Evolutionary conservation across 176 grass and related monocot genomes (phyloP), one percentile per base, ranked within the genome.

Genomic region (Avena atlantica): DNA sequence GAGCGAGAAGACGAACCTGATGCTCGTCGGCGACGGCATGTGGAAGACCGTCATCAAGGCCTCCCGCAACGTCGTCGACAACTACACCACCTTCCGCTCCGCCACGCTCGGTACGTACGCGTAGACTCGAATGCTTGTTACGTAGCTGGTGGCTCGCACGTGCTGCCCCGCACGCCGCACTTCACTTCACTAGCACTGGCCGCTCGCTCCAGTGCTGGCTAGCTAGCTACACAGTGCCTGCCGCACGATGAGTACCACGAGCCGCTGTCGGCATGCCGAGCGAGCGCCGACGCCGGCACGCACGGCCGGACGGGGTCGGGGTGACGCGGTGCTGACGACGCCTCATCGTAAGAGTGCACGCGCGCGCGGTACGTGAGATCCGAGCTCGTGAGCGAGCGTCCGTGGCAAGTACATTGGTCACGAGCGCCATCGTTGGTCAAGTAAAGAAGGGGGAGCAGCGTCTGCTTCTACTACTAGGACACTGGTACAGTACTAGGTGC

Each of bases 51-150:
- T 94, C 11, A 95, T 97, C 79, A 97, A 97, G 72, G 91, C 91
- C 55, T 92, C 90, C 85, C 81, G 95, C 74, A 97, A 74, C 81
- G 89, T 95, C 51, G 89, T 93, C 56, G 95, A 97, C 72, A 94
- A 94, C 87, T 95, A n/a, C 75, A 97, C 95, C 87, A 97, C 95
- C 10, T 97, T 97, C 91, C 81, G 95, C 47, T 97, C 95, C 13
- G 95, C 95, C 4, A 97, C 95, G 31, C 67, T 97, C 68, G 95
- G 95, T 97, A 69, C 20, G 25, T 2, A 10, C 45, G 1, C 2
- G 31, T 16, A 8, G 1, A 67, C 64, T 67, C 64, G 27, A 67
- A 34, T n/a, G 12, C 15, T 85, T 14, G 25, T 76, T 85, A 37
- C 31, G 5, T 70, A 20, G 60, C 55, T 7, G 40, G 0, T 42